Evolutionary conservation across 495 filamentous ascomycete species (phyloP), one percentile per base, ranked within the genome.

Genomic region (Cetradonia linearis): DNA sequence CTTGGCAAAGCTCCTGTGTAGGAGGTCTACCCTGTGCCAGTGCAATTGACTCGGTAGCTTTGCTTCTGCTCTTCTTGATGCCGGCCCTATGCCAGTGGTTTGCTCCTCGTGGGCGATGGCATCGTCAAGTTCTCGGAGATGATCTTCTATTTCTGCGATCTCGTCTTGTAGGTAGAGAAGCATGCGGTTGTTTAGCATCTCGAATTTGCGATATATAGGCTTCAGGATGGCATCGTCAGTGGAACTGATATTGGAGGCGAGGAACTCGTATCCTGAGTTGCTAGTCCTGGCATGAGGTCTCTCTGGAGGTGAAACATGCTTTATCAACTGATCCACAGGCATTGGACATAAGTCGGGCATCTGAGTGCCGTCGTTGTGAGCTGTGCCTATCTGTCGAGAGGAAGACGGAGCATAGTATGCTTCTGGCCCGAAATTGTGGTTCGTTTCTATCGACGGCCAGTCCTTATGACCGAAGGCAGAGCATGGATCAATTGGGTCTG

Each of bases 91-190:
- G 9, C 75, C 71, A 58, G 70, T 70, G 4, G 62, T 68, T 13
- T 73, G 72, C 48, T 76, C 73, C 58, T 83, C 78, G 34, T 79
- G 74, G 0, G 80, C 71, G 40, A 76, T 74, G 13, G 77, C 72
- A 7, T 77, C 69, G n/a, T 95, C 90, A 0, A 92, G 71, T 1
- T 76, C 73, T n/a, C 81, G 78, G 0, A 93, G 75, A 42, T 89
- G 82, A 65, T 87, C 84, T 66, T 91, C 88, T 55, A 93, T 75
- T 55, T 92, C 86, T 2, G 81, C 77, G 42, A 95, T 82, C 68
- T 95, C 89, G 67, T 93, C 88, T 72, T 95, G 91, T 1, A 96
- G 80, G 66, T 93, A 83, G 2, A 96, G 76, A 3, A 96, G 77
- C 14, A 95, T 75, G 20, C 92, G 85, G 68, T 95, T 89, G 66